Percentiles rank a stretch among this genome's conserved stretches.
phyloP scores from a whole-genome alignment of 352 stramenopile genomes.

The Phytophthora pluvialis region DNA sequence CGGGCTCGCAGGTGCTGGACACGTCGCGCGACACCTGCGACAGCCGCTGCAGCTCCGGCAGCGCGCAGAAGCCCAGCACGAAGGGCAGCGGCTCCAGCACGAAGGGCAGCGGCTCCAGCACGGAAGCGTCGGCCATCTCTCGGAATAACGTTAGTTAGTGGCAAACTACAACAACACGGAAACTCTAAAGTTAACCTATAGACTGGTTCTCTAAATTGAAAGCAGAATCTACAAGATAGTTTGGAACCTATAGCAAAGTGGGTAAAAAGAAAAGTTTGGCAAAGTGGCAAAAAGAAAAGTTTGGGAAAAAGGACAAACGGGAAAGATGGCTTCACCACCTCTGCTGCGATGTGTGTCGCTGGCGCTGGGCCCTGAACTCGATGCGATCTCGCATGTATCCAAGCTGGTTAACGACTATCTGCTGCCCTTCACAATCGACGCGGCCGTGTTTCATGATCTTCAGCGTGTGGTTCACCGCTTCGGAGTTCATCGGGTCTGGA shows the following conservation, averaged over 20 bases:
- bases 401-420: not conserved
- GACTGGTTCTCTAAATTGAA: too few species aligned
- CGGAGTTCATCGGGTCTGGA: not conserved
- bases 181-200: too few species aligned
- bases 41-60: slow-evolving; percentile 49
- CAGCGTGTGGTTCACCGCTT: not conserved
- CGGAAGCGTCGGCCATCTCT: slow-evolving; percentile 14
- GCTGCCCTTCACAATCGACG: not conserved
- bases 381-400: not conserved
- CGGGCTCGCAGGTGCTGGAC: slow-evolving; percentile 50
- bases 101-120: slow-evolving; percentile 51
- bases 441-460: not conserved
- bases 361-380: not conserved
- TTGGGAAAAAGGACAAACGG: too few species aligned
- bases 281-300: too few species aligned
- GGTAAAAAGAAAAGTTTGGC: too few species aligned
- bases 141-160: too few species aligned
- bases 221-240: not conserved
- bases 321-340: too few species aligned
- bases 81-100: slow-evolving; percentile 52
- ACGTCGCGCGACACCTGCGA: slow-evolving; percentile 58
- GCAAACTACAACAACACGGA: too few species aligned
- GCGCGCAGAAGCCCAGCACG: slow-evolving; percentile 56
- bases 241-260: not conserved
- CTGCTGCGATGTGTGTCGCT: too few species aligned